phyloP scores from a whole-genome alignment of 2,329 filamentous ascomycete genomes.

The Celoporthe dispersa region DNA sequence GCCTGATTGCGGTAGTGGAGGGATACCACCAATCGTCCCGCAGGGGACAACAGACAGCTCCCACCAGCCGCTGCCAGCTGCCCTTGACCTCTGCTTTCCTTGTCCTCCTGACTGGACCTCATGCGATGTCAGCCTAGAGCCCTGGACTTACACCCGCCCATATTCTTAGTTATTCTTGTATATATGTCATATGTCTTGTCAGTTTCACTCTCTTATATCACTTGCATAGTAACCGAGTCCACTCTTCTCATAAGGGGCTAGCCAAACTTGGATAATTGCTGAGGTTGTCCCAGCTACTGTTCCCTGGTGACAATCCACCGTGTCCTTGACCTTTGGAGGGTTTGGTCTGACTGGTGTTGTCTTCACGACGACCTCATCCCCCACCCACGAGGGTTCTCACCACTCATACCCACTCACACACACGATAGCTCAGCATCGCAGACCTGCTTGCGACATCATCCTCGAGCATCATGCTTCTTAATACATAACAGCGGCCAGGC shows the following conservation, averaged over 20 bases:
- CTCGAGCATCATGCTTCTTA: slow-evolving; percentile 15
- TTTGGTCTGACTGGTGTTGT: not conserved
- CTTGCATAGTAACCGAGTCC: not conserved
- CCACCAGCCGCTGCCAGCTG: slow-evolving; percentile 15
- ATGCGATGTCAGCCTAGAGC: slow-evolving; percentile 1
- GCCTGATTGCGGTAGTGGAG: slow-evolving; percentile 12
- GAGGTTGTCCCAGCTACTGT: not conserved
- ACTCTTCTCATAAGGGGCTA: not conserved
- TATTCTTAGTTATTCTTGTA: not conserved
- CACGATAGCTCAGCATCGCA: slow-evolving; percentile 15
- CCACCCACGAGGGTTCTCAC: not conserved
- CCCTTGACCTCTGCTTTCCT: not conserved
- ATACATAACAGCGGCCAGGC: slow-evolving; percentile 21
- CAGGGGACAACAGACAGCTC: not conserved
- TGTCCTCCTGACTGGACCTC: slow-evolving; percentile 5
- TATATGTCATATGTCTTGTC: not conserved
- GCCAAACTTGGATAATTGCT: not conserved
- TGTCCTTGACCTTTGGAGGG: not conserved
- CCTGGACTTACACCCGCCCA: not conserved
- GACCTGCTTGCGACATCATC: slow-evolving; percentile 24
- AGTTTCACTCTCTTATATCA: not conserved
- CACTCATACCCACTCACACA: not conserved
- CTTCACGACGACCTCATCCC: not conserved
- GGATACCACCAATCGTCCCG: too few species aligned
- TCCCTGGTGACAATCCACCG: not conserved